Evolutionary conservation across 768 basidiomycete species (phyloP), one percentile per base, ranked within the genome.

Genomic region (Rossbeevera mucosa): DNA sequence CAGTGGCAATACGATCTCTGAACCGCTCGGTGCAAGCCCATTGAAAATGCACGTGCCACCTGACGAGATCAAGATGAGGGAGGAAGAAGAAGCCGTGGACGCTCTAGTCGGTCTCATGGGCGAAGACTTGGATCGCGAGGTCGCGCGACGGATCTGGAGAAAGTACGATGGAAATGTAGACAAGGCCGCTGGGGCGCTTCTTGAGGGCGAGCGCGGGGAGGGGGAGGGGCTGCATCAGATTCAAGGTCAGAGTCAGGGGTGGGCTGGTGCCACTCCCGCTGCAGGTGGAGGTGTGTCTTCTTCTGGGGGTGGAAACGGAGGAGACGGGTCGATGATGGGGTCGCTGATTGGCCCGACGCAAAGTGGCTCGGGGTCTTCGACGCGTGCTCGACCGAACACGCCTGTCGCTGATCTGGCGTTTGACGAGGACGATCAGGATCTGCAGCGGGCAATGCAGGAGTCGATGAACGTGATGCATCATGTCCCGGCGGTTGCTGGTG

Each of bases 141-240:
- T 78, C 18, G 80, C 76, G 7, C 77, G 77, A 25, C 72, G 76
- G n/a, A 74, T 86, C 20, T 71, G 86, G 50, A 72, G 79, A 49
- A 83, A 83, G 64, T 75, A 80, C 64, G 77, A 77, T 33, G 81
- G 84, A 21, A 73, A 87, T 54, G 68, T 79, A 49, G 73, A 79
- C 44, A 80, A 78, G 62, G 81, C 82, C 12, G 80, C 75, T 0
- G 74, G 74, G 43, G 82, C 81, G 2, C 71, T 83, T 9, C 56
- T 83, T 12, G 70, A 72, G n/a, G 81, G 81, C 3, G 78, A 81
- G 53, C 71, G 66, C 30, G 79, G 74, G 7, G 65, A 67, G 20
- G 25, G 13, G 44, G 20, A 11, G n/a, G 26, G 13, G 18, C 14
- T 21, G 14, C 36, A 33, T 7, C 51, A 59, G 26, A 43, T 47